Evolutionary conservation across 257 asterid genomes (phyloP), one percentile per base, ranked within the genome.

Genomic region (Plectranthus barbatus): DNA sequence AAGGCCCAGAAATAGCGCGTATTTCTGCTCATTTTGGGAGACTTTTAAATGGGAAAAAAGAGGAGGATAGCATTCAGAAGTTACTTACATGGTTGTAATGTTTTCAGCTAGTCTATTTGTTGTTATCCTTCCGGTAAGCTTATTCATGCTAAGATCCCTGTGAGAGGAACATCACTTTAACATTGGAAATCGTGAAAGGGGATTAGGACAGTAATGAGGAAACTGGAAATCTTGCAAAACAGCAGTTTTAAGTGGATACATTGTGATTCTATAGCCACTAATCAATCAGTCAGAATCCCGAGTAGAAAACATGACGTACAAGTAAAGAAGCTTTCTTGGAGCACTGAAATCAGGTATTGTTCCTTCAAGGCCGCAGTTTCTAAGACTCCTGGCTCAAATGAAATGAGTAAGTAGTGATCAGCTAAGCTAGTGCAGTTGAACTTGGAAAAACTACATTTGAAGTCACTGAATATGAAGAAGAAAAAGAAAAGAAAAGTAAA

Each of bases 61-160:
- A 8, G 52, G 15, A 42, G 20, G 57, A 29, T 18, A 15, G 61
- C 14, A 31, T 8, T 51, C 42, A 19, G 58, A 54, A 63, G 51
- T 4, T 41, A 59, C 71, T 66, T 70, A 79, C 88, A 82, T 74
- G 73, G 88, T 72, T 64, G 81, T 82, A 70, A 72, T 67, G 56
- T 73, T 77, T 41, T 63, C 69, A 46, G 79, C 52, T 18, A 77
- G 74, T 46, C 77, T 79, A 18, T 67, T 77, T 62, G 81, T 19
- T 29, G 69, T 17, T 62, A 82, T 60, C 26, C 55, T 53, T 60
- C 85, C 83, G 0, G 80, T 74, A 44, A 82, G 78, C 17, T 50
- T 56, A 63, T 82, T 82, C 56, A 54, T 55, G 74, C 88, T 79
- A 56, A 82, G 78, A 72, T 82, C 88, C 72, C 85, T 82, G 83